Evolutionary conservation across 2,329 filamentous ascomycete species (phyloP).

Genomic region (Coniochaeta prunicola): DNA sequence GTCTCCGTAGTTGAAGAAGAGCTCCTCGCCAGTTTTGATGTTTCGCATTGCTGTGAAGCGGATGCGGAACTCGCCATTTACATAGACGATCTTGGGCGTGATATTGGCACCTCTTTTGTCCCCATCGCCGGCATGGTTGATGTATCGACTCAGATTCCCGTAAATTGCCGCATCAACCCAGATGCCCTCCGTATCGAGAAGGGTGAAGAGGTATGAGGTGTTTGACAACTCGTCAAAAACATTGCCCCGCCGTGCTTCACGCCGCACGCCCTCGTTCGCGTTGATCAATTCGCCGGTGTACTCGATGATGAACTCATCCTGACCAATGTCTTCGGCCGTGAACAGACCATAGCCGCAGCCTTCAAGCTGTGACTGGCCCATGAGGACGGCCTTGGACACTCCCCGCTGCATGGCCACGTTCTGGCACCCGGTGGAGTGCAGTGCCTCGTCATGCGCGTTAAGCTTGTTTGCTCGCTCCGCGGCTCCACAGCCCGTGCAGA

Average conservation of each 20-base stretch:
- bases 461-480: conserved; percentile 59
- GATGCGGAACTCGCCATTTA: conserved; percentile 70
- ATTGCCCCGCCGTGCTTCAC: conserved; percentile 53
- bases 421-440: conserved; percentile 56
- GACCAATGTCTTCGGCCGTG: conserved; percentile 57
- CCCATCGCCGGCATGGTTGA: conserved; percentile 62
- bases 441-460: conserved; percentile 52
- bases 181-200: conserved; percentile 52
- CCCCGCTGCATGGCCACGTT: conserved; percentile 68
- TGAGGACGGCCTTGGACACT: conserved; percentile 54
- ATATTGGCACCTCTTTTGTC: conserved; percentile 51
- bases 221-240: conserved; percentile 56
- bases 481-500: conserved; percentile 67
- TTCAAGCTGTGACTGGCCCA: conserved; percentile 63
- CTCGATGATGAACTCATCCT: conserved; percentile 71
- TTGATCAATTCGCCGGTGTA: conserved; percentile 74
- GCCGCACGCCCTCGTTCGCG: conserved; percentile 60
- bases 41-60: conserved; percentile 62
- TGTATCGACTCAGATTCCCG: conserved; percentile 76
- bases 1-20: conserved; percentile 76
- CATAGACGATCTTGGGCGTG: conserved; percentile 59
- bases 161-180: conserved; percentile 70
- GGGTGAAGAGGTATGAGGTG: conserved; percentile 57
- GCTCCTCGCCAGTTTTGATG: conserved; percentile 65
- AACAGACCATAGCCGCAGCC: conserved; percentile 70